Evolutionary conservation across 257 asterid species (phyloP).

Genomic region (Jacaranda copaia): DNA sequence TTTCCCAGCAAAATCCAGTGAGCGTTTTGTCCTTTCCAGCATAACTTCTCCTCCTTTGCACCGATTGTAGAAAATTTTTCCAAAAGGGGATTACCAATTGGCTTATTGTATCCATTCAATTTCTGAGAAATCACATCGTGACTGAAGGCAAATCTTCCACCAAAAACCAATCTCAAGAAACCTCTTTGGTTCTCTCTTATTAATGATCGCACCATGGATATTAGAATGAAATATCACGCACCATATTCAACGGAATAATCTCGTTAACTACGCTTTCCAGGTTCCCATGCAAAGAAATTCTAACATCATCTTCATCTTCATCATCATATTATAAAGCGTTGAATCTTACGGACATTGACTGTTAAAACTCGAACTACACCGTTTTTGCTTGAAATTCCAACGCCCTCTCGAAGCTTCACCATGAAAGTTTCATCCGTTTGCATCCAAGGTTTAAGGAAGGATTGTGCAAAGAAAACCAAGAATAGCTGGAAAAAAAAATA

Average conservation of each 20-base stretch:
- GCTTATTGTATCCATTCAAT: conserved; percentile 21
- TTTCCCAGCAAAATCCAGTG: conserved; percentile 54
- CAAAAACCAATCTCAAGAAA: conserved; percentile 36
- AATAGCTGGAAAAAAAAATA: neutral
- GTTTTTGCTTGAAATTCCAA: neutral
- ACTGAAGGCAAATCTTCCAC: conserved; percentile 34
- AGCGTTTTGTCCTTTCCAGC: conserved; percentile 46
- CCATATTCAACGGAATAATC: conserved; percentile 4
- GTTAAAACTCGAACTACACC: neutral
- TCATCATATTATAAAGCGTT: neutral
- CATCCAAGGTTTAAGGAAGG: neutral
- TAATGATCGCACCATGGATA: conserved; percentile 33
- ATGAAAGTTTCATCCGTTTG: neutral
- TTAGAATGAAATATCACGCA: conserved; percentile 2
- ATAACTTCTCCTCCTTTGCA: conserved; percentile 43
- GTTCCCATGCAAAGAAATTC: neutral
- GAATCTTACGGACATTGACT: neutral
- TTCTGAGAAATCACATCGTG: conserved; percentile 26
- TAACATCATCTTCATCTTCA: neutral
- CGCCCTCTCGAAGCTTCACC: neutral
- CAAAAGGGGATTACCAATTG: conserved; percentile 6
- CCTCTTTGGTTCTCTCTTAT: conserved; percentile 37
- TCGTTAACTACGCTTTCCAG: neutral
- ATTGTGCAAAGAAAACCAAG: neutral
- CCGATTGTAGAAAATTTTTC: conserved; percentile 41